Evolutionary conservation across 441 rosid species (phyloP), one percentile per base, ranked within the genome.

Genomic region (Pelargonium myrrhifolium): DNA sequence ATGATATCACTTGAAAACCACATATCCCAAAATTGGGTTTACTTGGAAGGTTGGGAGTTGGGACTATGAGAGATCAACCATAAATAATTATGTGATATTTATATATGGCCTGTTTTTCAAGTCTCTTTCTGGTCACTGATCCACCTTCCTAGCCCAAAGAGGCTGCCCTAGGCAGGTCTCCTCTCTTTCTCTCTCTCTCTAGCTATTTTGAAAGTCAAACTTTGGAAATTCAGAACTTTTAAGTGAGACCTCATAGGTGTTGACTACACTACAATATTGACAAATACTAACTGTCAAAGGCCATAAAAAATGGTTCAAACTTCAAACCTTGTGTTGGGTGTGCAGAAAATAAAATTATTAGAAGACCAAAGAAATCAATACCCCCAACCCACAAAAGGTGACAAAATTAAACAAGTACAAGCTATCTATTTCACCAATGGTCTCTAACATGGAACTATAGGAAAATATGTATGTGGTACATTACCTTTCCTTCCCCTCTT

Each of bases 141-240:
- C 71, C 62, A 61, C 60, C 67, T 64, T 51, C 62, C 53, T 60
- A 62, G 65, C 74, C 78, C 60, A 60, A 68, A 64, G 71, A 67
- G 72, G 69, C 72, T 15, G 66, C 71, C 65, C 9, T 8, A 14
- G 18, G 6, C 69, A 39, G 31, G 14, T 2, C 11, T 40, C 31
- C 53, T 60, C 21, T 51, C 58, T 22, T 1, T 17, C 5, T 9
- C 14, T 9, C 47, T 22, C 17, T 4, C n/a, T 9, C 17, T 60
- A 37, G 18, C 7, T 12, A n/a, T 35, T n/a, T 56, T 7, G 3
- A 51, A 35, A 70, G 55, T 49, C 42, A 51, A 70, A 69, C 42
- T 22, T 8, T 8, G 43, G 20, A 64, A 53, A 51, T 17, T 64
- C 65, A 58, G 26, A 24, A 24, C 26, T 24, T 24, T 24, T 49